Evolutionary conservation across 2,329 filamentous ascomycete species (phyloP), one percentile per base, ranked within the genome.

Genomic region (Fusarium burgessii): DNA sequence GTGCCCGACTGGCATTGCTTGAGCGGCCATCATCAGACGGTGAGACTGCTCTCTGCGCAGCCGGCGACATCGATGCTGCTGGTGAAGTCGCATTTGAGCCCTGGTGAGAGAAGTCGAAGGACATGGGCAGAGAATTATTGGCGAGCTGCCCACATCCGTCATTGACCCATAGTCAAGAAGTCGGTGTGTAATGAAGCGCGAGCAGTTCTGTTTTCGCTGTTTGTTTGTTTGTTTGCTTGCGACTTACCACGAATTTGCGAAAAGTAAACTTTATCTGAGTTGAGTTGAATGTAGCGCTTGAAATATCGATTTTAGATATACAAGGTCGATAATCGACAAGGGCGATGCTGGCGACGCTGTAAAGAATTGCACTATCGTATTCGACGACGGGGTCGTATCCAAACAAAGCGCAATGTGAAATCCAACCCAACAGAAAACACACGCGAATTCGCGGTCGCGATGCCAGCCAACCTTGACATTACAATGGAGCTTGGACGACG

Each of bases 161-260:
- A 80, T 79, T 76, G 76, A 72, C 76, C 77, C 79, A 80, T 81
- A 78, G 63, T 75, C 74, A 72, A 64, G 55, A 58, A 58, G 55
- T 56, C 54, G 58, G 52, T 58, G 54, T 59, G 58, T 43, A 57
- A 46, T 54, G 51, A 47, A 50, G 57, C 36, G 71, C 50, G 43
- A 61, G 45, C 46, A 35, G 47, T 56, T 41, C 57, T 60, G 59
- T 29, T 59, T n/a, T n/a, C n/a, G n/a, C n/a, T n/a, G n/a, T n/a
- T n/a, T 38, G 29, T 42, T 33, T 18, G 45, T 50, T 46, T 23
- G 56, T 41, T 66, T 42, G 67, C 57, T 23, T 52, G 66, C 33
- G 58, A 35, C 56, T 32, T 45, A 29, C 10, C 45, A 36, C 15
- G 45, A 60, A 40, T 42, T 32, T 62, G 43, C 27, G 17, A 41